These are phyloP conservation scores for Septoria petroselini DNA, from an alignment of 2,329 filamentous ascomycete genomes.

Conservation along the genomic window DNA sequence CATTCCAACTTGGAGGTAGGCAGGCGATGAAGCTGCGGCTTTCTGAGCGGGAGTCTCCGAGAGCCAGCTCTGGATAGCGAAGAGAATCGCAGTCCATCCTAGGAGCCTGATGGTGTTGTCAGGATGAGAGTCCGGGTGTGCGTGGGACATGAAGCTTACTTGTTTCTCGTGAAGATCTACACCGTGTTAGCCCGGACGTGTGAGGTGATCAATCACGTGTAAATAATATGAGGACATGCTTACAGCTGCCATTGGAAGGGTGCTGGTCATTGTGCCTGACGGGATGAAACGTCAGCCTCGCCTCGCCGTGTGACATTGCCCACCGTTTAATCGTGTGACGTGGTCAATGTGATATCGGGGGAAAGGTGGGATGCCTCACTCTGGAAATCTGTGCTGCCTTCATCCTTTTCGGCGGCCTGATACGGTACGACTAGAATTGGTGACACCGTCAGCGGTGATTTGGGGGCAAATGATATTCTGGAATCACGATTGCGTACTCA, in stretches of 20 bases:
- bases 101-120: slow-evolving; percentile 51
- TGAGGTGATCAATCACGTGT: slow-evolving; percentile 13
- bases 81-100: slow-evolving; percentile 69
- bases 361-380: slow-evolving; percentile 43
- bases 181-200: slow-evolving; percentile 25
- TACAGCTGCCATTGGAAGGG: slow-evolving; percentile 87
- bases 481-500: slow-evolving; percentile 52
- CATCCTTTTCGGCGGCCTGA: slow-evolving; percentile 67
- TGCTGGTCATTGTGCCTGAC: slow-evolving; percentile 65
- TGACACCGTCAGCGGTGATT: slow-evolving; percentile 12
- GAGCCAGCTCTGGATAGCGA: slow-evolving; percentile 73
- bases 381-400: slow-evolving; percentile 64
- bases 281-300: slow-evolving; percentile 39
- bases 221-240: slow-evolving; percentile 33
- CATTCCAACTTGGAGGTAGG: slow-evolving; percentile 74
- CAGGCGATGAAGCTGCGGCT: slow-evolving; percentile 65
- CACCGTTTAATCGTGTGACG: neutral
- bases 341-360: neutral
- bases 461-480: neutral
- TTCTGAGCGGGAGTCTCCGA: slow-evolving; percentile 67
- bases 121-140: slow-evolving; percentile 1
- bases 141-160: slow-evolving; percentile 49
- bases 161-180: slow-evolving; percentile 85
- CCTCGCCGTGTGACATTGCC: neutral
- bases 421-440: slow-evolving; percentile 75